Evolutionary conservation across 345 rosid species (phyloP).

Genomic region (Psidium friedrichsthalianum): DNA sequence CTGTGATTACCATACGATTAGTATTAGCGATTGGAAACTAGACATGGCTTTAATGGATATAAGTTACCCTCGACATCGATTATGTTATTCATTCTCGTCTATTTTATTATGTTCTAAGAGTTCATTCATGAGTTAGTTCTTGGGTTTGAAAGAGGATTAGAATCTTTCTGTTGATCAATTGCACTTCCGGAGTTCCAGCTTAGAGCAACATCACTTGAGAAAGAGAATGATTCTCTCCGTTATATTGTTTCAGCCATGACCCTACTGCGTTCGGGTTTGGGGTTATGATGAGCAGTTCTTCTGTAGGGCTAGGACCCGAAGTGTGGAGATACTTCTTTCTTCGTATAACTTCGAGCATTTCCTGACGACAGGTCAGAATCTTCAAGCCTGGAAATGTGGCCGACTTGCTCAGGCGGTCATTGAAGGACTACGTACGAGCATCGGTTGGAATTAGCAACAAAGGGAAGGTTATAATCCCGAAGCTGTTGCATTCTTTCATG

Average conservation of each 20-base stretch:
- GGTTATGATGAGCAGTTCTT: too few relatives aligned
- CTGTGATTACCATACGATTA: neutral
- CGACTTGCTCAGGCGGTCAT: slow-evolving; percentile 27
- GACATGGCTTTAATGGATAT: neutral
- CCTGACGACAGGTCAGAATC: slow-evolving; percentile 39
- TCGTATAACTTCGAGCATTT: neutral
- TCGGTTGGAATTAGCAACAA: slow-evolving; percentile 36
- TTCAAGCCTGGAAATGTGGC: slow-evolving; percentile 43
- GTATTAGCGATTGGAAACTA: neutral
- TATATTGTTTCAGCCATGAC: too few relatives aligned
- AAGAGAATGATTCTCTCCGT: too few relatives aligned
- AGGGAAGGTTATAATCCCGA: slow-evolving; percentile 47
- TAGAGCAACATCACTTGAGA: too few relatives aligned
- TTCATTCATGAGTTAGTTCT: too few relatives aligned
- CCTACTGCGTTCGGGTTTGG: too few relatives aligned
- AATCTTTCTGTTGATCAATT: too few relatives aligned
- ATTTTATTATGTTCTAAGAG: too few relatives aligned
- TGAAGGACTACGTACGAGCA: slow-evolving; percentile 48
- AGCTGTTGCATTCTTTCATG: slow-evolving; percentile 39
- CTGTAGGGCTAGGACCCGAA: neutral
- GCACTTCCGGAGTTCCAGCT: too few relatives aligned
- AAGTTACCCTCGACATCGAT: neutral
- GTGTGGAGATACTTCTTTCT: neutral
- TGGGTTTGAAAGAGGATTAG: too few relatives aligned
- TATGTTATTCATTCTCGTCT: too few relatives aligned